Evolutionary conservation across 371 early-diverging fungal genomes (phyloP).

Genomic region (Syncephalastrum monosporum): DNA sequence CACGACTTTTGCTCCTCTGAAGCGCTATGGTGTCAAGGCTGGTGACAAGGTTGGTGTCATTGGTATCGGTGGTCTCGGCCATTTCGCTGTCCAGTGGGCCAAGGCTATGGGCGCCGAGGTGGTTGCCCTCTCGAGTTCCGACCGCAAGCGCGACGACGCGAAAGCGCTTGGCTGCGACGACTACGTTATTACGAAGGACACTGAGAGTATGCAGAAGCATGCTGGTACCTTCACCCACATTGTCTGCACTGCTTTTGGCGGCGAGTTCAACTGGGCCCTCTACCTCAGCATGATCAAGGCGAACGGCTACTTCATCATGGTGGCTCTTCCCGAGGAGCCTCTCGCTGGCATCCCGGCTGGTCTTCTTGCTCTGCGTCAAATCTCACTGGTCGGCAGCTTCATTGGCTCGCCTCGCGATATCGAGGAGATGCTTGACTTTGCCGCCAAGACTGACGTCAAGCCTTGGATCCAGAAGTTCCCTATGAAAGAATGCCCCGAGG

Average conservation of each 20-base stretch:
- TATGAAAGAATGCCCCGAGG: slow-evolving; percentile 63
- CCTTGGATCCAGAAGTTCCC: slow-evolving; percentile 67
- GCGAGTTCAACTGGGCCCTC: slow-evolving; percentile 38
- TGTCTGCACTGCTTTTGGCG: slow-evolving; percentile 42
- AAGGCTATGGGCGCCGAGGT: slow-evolving; percentile 67
- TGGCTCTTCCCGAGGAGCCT: slow-evolving; percentile 60
- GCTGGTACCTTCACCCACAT: slow-evolving; percentile 19
- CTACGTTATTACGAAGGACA: slow-evolving; percentile 22
- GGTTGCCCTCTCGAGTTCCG: slow-evolving; percentile 28
- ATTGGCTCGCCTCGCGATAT: slow-evolving; percentile 62
- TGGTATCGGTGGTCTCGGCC: slow-evolving; percentile 47
- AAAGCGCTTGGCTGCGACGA: slow-evolving; percentile 36
- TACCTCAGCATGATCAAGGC: slow-evolving; percentile 40
- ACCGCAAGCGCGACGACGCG: slow-evolving; percentile 38
- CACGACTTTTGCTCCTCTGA: slow-evolving; percentile 65
- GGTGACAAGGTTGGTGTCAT: slow-evolving; percentile 64
- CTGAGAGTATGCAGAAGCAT: slow-evolving; percentile 16
- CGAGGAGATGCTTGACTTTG: slow-evolving; percentile 70
- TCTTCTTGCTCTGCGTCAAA: slow-evolving; percentile 35
- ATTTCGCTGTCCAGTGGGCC: slow-evolving; percentile 46
- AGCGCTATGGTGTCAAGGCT: slow-evolving; percentile 35
- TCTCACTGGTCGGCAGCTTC: slow-evolving; percentile 61
- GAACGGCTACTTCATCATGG: slow-evolving; percentile 52
- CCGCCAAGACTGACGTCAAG: slow-evolving; percentile 58
- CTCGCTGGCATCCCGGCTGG: slow-evolving; percentile 32